A percentile compares a stretch with the other conserved stretches of the same genome.
Evolutionary conservation across 2,329 filamentous ascomycete species (phyloP).

Genomic region (Aspergillus ochraceoroseus): DNA sequence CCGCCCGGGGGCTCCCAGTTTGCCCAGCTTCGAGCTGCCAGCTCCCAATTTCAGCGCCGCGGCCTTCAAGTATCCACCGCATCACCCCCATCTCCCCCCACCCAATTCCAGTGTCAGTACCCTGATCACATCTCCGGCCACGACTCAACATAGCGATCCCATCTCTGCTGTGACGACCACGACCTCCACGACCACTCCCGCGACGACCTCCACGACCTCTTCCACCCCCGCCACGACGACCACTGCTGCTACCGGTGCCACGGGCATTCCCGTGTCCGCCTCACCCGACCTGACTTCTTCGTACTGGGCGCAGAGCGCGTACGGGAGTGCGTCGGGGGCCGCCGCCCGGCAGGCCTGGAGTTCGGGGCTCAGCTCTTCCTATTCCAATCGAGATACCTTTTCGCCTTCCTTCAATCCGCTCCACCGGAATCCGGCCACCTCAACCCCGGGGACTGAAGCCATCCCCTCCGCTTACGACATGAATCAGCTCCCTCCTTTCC

Average conservation of each 20-base stretch:
- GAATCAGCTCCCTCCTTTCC: conserved; percentile 59
- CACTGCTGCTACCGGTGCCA: conserved; percentile 30
- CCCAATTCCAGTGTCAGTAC: conserved; percentile 56
- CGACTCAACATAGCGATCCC: conserved; percentile 50
- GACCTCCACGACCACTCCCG: conserved; percentile 10
- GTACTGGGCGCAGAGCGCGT: conserved; percentile 58
- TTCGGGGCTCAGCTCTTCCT: conserved; percentile 37
- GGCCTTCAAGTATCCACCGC: conserved; percentile 45
- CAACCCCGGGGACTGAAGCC: conserved; percentile 58
- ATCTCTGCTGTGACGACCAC: conserved; percentile 36
- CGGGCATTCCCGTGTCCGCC: conserved; percentile 25
- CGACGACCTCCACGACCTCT: conserved; percentile 17
- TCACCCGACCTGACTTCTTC: conserved; percentile 45
- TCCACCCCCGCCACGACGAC: conserved; percentile 52
- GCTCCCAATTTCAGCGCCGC: conserved; percentile 49
- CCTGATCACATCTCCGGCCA: conserved; percentile 57
- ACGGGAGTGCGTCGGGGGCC: conserved; percentile 49
- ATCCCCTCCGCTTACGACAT: conserved; percentile 66
- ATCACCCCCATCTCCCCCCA: conserved; percentile 40
- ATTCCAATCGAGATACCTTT: conserved; percentile 51
- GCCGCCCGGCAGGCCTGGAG: conserved; percentile 45
- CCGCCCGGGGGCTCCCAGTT: conserved; percentile 62
- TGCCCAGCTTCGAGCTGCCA: conserved; percentile 66
- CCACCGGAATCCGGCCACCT: conserved; percentile 51
- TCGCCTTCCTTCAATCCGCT: conserved; percentile 52